Conservation (phyloP, 2,329 filamentous ascomycete species). For the Trematosphaeria pertusa region DNA sequence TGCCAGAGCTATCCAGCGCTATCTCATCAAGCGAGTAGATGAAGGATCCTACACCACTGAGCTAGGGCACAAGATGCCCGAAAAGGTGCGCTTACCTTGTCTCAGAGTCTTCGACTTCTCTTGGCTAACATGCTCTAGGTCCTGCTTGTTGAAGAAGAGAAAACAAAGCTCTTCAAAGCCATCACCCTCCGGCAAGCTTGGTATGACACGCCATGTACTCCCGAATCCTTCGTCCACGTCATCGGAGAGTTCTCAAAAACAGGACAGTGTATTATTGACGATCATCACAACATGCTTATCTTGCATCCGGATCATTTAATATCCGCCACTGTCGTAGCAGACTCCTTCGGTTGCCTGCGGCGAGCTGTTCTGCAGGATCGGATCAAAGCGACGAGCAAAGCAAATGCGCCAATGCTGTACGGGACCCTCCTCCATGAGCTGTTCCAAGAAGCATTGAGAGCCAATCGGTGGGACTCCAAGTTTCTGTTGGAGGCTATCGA, state of each 20-base stretch:
- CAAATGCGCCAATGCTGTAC: slow-evolving; percentile 83
- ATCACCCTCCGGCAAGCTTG: slow-evolving; percentile 85
- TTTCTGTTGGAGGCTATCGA: slow-evolving; percentile 74
- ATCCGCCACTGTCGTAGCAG: slow-evolving; percentile 93
- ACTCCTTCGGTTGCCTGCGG: slow-evolving; percentile 90
- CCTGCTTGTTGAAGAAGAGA: slow-evolving; percentile 81
- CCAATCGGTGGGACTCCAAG: slow-evolving; percentile 77
- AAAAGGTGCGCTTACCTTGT: slow-evolving; percentile 67
- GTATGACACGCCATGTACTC: slow-evolving; percentile 78
- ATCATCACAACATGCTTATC: slow-evolving; percentile 83
- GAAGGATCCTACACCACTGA: slow-evolving; percentile 72
- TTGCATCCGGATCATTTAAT: slow-evolving; percentile 95
- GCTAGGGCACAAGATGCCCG: slow-evolving; percentile 64
- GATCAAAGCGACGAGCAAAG: slow-evolving; percentile 86
- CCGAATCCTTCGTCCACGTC: slow-evolving; percentile 82
- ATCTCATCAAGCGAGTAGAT: slow-evolving; percentile 77
- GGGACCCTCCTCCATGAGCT: slow-evolving; percentile 94
- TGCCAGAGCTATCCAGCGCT: slow-evolving; percentile 81
- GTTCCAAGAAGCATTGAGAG: slow-evolving; percentile 87
- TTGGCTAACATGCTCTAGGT: slow-evolving; percentile 62
- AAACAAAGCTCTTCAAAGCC: slow-evolving; percentile 67
- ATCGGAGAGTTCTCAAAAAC: slow-evolving; percentile 75
- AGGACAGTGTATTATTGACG: slow-evolving; percentile 82
- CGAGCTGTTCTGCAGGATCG: slow-evolving; percentile 93
- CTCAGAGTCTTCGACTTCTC: not conserved